Percentiles rank a stretch among this genome's conserved stretches.
Conservation (phyloP, 176 grass and related monocot genomes). For the Eragrostis nindensis region DNA sequence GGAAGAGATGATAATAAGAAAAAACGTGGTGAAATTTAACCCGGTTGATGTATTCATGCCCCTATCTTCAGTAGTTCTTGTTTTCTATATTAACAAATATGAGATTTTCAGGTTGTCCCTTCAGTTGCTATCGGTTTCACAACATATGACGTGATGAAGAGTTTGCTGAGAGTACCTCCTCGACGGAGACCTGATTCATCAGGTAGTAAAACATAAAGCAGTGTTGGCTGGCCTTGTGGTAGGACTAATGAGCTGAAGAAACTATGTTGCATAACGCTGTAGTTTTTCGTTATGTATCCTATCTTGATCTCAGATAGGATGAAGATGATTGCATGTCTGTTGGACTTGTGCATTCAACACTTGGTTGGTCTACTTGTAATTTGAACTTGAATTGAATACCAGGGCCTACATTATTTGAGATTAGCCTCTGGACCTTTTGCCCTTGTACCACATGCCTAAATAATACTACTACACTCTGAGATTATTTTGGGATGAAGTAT, state of each 20-base stretch:
- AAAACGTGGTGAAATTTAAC: background rate
- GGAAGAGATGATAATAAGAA: background rate
- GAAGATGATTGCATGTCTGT: background rate
- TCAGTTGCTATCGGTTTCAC: slow-evolving; percentile 97
- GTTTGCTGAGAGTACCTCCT: slow-evolving; percentile 67
- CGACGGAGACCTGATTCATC: slow-evolving; percentile 54
- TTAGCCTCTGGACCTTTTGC: background rate
- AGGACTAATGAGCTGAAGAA: background rate
- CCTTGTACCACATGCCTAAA: background rate
- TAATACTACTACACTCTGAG: too few species aligned
- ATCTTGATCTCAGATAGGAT: slow-evolving; percentile 8
- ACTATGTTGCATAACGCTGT: background rate
- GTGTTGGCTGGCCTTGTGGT: background rate
- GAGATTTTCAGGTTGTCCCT: slow-evolving; percentile 74
- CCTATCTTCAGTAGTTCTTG: slow-evolving; percentile 2
- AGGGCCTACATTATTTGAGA: background rate
- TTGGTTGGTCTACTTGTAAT: slow-evolving; percentile 8
- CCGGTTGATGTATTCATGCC: background rate
- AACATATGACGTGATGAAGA: slow-evolving; percentile 96
- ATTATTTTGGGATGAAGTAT: too few species aligned
- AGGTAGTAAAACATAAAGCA: slow-evolving; percentile 39
- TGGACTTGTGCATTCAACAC: background rate
- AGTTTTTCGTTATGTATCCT: slow-evolving; percentile 2
- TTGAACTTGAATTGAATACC: background rate
- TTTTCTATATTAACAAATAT: slow-evolving; percentile 15